A percentile compares a stretch with the other conserved stretches of the same genome.
Evolutionary conservation across 2,329 filamentous ascomycete genomes (phyloP).

Genomic region (Fusarium chlamydosporum): DNA sequence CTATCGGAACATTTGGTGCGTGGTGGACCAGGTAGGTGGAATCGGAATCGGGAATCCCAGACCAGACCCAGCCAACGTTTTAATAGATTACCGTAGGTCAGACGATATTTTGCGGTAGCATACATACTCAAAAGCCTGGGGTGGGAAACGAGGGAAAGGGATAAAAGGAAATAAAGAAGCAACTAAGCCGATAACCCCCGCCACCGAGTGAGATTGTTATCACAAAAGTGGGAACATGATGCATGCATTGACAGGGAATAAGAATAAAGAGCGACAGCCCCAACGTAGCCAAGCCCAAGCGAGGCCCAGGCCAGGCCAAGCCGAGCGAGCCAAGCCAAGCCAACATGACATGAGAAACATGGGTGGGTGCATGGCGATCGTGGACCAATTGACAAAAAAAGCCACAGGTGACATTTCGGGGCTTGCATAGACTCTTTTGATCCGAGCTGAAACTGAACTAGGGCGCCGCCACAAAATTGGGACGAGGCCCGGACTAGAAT

Average conservation of each 20-base stretch:
- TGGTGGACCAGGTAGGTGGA: conserved; percentile 10
- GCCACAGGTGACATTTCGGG: conserved; percentile 1
- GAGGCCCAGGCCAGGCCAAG: not conserved
- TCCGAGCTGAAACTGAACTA: conserved; percentile 9
- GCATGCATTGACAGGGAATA: not conserved
- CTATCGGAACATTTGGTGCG: not conserved
- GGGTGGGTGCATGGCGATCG: conserved; percentile 4
- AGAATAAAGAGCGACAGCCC: not conserved
- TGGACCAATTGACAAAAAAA: conserved; percentile 9
- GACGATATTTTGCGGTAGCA: not conserved
- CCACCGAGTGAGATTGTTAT: conserved; percentile 14
- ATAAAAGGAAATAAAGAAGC: not conserved
- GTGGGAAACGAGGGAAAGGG: not conserved
- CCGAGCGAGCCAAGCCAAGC: not conserved
- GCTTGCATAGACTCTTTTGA: not conserved
- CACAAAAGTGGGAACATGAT: conserved; percentile 6
- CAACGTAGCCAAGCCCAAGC: not conserved
- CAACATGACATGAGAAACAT: conserved; percentile 6
- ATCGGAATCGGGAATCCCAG: too few species aligned
- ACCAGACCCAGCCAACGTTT: too few species aligned
- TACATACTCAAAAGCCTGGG: not conserved
- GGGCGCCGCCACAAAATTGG: conserved; percentile 1
- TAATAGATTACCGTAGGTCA: too few species aligned
- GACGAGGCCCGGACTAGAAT: not conserved
- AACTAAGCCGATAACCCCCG: conserved; percentile 2